Evolutionary conservation across 2,329 filamentous ascomycete genomes (phyloP).

Genomic region (Trichophyton benhamiae): DNA sequence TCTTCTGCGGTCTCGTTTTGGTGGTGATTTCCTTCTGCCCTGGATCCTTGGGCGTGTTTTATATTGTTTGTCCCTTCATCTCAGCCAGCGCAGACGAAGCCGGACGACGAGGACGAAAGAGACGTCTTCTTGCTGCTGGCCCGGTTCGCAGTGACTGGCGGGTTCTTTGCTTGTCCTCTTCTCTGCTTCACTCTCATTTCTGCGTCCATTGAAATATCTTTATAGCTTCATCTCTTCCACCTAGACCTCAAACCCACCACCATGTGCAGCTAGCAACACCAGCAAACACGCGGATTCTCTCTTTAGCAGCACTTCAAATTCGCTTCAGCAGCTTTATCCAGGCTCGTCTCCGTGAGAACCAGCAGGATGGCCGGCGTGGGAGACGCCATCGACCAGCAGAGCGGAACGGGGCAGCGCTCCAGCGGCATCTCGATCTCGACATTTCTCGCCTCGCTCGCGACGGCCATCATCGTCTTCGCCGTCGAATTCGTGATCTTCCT

Average conservation of each 20-base stretch:
- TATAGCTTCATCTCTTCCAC: neutral
- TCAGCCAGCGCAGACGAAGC: neutral
- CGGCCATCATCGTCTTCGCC: slow-evolving; percentile 51
- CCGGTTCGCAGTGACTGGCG: no score
- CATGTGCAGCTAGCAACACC: neutral
- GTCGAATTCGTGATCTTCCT: slow-evolving; percentile 58
- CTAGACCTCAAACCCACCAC: neutral
- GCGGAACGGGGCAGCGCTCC: slow-evolving; percentile 24
- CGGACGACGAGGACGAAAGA: neutral
- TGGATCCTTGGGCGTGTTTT: neutral
- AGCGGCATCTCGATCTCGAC: slow-evolving; percentile 31
- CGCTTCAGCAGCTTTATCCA: no score
- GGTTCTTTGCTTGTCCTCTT: neutral
- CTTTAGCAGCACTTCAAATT: neutral
- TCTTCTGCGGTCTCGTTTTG: neutral
- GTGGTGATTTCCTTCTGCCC: neutral
- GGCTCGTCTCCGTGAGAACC: neutral
- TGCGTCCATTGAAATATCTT: neutral
- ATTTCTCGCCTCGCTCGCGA: slow-evolving; percentile 55
- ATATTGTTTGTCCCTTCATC: neutral
- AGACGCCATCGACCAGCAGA: slow-evolving; percentile 25
- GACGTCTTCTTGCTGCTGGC: no score
- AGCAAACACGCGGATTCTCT: neutral
- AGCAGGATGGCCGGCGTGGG: slow-evolving; percentile 18
- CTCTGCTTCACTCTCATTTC: neutral